Base-by-base conservation (phyloP, 2,329 filamentous ascomycete genomes). In the Leptoxyphium fumago region DNA sequence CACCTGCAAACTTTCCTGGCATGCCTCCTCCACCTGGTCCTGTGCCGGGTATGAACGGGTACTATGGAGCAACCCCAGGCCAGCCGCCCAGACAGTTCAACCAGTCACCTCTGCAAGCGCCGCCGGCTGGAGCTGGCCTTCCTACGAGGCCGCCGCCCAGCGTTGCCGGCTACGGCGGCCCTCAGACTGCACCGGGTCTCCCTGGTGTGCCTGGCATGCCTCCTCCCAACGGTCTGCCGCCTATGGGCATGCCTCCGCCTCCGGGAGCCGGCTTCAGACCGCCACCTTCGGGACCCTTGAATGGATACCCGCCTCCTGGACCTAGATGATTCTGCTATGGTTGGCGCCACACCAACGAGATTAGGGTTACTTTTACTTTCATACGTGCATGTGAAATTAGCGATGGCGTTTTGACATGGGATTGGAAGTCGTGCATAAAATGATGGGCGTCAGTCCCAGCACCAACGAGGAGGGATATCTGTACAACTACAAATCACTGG, bases 61-160 rank as follows among this genome's bases (percentile, higher is more conserved):
- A 17, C 38, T 18, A 40, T 17, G n/a, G 18, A 17, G 7, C 15
- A n/a, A 38, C 38, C 43, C 8, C 45, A 32, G 29, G 41, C 41
- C n/a, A 42, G 40, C 21, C 57, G 38, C 61, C 48, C 29, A 54
- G 58, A 48, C 49, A 52, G 18, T 55, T 52, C 47, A 54, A 53
- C 21, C 61, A 60, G 48, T 58, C 68, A 44, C 70, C 77, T 28
- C 71, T 80, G 11, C 71, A 75, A 11, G 75, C 77, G 40, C 75
- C 78, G 29, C 72, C 74, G 11, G 67, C 72, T 7, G 73, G 72
- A 26, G 71, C 73, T 13, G 76, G 77, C 11, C 60, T 80, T 21
- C 81, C 82, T 34, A 78, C 80, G 45, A 69, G 81, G 34, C 82
- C 82, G n/a, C 82, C 82, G 3, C 78, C 78, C 14, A 77, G 72